Evolutionary conservation across 352 stramenopile genomes (phyloP).

Genomic region (Plasmopara halstedii): DNA sequence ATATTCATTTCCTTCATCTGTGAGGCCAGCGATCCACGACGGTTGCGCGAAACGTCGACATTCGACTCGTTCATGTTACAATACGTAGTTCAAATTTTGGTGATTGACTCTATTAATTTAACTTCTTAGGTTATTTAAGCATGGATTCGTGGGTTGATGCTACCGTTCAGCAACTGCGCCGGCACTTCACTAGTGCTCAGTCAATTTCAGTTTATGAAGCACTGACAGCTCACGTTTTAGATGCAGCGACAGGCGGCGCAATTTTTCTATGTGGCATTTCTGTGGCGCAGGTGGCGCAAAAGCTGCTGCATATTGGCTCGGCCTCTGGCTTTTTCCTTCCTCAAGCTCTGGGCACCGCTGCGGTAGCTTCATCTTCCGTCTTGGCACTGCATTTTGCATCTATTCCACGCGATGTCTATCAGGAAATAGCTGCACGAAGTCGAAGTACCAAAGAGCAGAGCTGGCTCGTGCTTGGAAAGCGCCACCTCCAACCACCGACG

Average conservation of each 20-base stretch:
- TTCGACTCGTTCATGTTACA: neutral
- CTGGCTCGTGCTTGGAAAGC: slow-evolving; percentile 19
- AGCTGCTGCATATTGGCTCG: slow-evolving; percentile 34
- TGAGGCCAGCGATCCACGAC: slow-evolving; percentile 40
- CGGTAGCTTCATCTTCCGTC: slow-evolving; percentile 42
- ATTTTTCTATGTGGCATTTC: slow-evolving; percentile 46
- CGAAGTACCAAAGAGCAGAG: slow-evolving; percentile 10
- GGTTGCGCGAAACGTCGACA: neutral
- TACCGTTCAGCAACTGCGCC: slow-evolving; percentile 16
- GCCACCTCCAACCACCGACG: slow-evolving; percentile 17
- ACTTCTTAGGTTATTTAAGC: too few species aligned
- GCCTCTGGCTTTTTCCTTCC: slow-evolving; percentile 37
- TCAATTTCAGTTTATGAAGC: slow-evolving; percentile 35
- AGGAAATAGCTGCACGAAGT: slow-evolving; percentile 19
- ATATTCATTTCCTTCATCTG: slow-evolving; percentile 34
- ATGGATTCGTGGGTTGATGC: slow-evolving; percentile 12
- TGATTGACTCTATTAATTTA: too few species aligned
- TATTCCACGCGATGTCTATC: slow-evolving; percentile 34
- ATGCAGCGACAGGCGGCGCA: slow-evolving; percentile 39
- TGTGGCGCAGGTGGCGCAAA: slow-evolving; percentile 38
- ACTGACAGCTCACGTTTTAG: slow-evolving; percentile 28
- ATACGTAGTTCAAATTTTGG: too few species aligned
- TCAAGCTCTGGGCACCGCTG: slow-evolving; percentile 26
- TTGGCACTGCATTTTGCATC: slow-evolving; percentile 43
- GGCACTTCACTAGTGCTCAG: slow-evolving; percentile 32